Percentiles rank a stretch among this genome's conserved stretches.
phyloP scores from a whole-genome alignment of 164 flowering plant species.

The Buxus sempervirens region DNA sequence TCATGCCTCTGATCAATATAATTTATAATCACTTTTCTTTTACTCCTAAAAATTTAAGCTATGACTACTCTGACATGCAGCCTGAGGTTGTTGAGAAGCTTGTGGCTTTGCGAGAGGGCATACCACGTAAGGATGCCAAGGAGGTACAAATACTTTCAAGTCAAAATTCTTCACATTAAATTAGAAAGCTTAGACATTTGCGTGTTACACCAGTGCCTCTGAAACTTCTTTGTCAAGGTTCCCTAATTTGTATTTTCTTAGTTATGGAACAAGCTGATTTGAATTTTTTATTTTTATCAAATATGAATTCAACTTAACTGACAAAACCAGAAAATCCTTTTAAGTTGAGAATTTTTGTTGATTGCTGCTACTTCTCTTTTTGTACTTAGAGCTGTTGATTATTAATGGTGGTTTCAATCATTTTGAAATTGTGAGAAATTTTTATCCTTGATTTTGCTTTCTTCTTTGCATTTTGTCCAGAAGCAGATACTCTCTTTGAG shows the following conservation, averaged over 20 bases:
- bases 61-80: constrained; percentile 39
- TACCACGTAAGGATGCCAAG: constrained; percentile 94
- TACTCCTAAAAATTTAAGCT: neutral
- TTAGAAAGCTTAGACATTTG: neutral
- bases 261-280: neutral
- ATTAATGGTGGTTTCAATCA: neutral
- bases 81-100: constrained; percentile 96
- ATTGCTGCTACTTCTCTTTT: neutral
- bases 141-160: constrained; percentile 49
- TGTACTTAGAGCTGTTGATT: neutral
- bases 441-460: neutral
- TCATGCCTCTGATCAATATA: neutral
- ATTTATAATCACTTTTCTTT: too few relatives aligned
- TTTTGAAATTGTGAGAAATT: neutral
- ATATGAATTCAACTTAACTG: neutral
- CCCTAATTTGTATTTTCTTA: neutral
- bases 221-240: neutral
- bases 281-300: too few relatives aligned
- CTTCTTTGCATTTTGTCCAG: neutral
- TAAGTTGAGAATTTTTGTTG: too few relatives aligned
- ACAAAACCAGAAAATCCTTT: too few relatives aligned
- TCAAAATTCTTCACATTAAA: neutral
- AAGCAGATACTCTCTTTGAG: too few relatives aligned
- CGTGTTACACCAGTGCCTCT: neutral
- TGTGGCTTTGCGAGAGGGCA: constrained; percentile 86